These are phyloP conservation scores for Tricholomella constricta DNA, from an alignment of 768 basidiomycete species.

Conservation along the genomic window DNA sequence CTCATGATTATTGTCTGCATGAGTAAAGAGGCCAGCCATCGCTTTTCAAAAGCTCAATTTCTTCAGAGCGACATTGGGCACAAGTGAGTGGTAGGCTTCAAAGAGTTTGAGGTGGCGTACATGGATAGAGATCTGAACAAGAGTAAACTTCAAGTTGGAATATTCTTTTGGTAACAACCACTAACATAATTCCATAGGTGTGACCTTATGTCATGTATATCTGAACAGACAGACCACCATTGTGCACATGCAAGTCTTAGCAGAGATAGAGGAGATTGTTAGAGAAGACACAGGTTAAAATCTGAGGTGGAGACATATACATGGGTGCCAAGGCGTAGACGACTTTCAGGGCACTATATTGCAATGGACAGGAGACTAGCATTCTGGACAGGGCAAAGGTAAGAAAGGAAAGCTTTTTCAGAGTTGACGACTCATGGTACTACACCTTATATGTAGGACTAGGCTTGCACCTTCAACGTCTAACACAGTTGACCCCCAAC, in stretches of 20 bases:
- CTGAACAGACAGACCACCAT: slow-evolving; percentile 15
- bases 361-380: slow-evolving; percentile 24
- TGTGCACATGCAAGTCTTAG: slow-evolving; percentile 20
- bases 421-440: too few species aligned
- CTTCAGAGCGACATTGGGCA: slow-evolving; percentile 30
- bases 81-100: slow-evolving; percentile 25
- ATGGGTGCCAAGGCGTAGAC: slow-evolving; percentile 6
- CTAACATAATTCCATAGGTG: neutral
- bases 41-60: slow-evolving; percentile 19
- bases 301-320: slow-evolving; percentile 24
- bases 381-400: slow-evolving; percentile 26
- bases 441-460: slow-evolving; percentile 8
- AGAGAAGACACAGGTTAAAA: slow-evolving; percentile 20
- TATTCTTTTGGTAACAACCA: neutral
- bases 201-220: neutral
- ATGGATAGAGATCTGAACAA: neutral
- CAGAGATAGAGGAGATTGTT: slow-evolving; percentile 20
- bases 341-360: slow-evolving; percentile 20
- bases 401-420: neutral
- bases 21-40: slow-evolving; percentile 18
- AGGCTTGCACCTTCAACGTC: neutral
- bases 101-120: slow-evolving; percentile 28
- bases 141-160: neutral
- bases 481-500: neutral
- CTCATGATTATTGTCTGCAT: slow-evolving; percentile 26